A percentile compares a stretch with the other conserved stretches of the same genome.
phyloP scores from a whole-genome alignment of 2,329 filamentous ascomycete species.

The Fusarium sp. region DNA sequence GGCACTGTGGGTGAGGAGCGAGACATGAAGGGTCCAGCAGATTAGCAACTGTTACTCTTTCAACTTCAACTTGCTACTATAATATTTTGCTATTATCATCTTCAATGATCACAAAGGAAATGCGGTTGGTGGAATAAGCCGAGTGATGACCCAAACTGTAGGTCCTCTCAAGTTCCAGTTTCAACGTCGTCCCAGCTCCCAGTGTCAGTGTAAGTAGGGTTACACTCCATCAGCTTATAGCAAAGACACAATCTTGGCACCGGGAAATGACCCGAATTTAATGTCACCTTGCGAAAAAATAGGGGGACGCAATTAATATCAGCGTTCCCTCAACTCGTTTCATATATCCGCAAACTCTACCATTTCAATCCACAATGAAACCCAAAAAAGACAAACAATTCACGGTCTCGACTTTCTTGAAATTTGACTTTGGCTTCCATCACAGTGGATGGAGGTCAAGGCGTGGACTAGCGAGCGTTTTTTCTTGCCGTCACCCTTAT shows the following conservation, averaged over 20 bases:
- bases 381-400: conserved; percentile 1
- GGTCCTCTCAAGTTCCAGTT: conserved; percentile 11
- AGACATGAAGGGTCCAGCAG: conserved; percentile 15
- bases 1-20: not conserved
- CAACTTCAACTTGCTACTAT: too few species aligned
- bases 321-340: conserved; percentile 4
- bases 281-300: conserved; percentile 19
- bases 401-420: conserved; percentile 1
- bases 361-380: conserved; percentile 14
- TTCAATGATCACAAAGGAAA: too few species aligned
- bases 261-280: conserved; percentile 4
- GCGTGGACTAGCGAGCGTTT: conserved; percentile 2
- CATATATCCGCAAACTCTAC: not conserved
- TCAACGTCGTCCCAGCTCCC: conserved; percentile 2
- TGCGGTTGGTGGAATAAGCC: conserved; percentile 3
- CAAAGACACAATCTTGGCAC: conserved; percentile 4
- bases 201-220: not conserved
- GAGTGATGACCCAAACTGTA: conserved; percentile 13
- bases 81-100: too few species aligned
- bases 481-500: conserved; percentile 1
- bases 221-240: conserved; percentile 2
- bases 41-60: not conserved
- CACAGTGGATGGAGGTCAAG: conserved; percentile 6
- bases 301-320: not conserved
- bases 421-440: not conserved